A percentile compares a stretch with the other conserved stretches of the same genome.
Conservation (phyloP, 345 rosid species). For the Melastoma malabathricum region DNA sequence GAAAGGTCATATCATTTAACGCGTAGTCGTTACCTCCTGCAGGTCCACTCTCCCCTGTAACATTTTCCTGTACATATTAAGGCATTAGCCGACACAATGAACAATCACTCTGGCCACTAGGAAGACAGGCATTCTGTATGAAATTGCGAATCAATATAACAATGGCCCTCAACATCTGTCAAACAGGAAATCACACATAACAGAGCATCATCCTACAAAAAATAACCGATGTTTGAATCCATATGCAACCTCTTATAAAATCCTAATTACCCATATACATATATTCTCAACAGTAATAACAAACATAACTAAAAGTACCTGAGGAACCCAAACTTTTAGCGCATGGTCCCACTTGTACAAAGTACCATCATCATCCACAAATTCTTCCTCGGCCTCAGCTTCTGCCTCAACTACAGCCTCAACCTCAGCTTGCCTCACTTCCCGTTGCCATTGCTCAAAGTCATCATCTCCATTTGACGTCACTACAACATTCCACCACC, state of each 20-base stretch:
- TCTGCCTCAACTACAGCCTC: conserved; percentile 24
- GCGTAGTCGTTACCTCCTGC: conserved; percentile 32
- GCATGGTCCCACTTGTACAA: conserved; percentile 68
- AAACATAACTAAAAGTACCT: conserved; percentile 27
- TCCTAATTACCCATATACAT: too few species aligned
- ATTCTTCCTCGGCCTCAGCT: conserved; percentile 85
- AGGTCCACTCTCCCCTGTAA: conserved; percentile 25
- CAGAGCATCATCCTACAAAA: too few species aligned
- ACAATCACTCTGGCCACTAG: too few species aligned
- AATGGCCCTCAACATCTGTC: too few species aligned
- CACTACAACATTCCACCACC: conserved; percentile 28
- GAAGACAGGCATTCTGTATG: too few species aligned
- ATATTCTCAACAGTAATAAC: too few species aligned
- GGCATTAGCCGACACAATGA: too few species aligned
- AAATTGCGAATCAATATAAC: too few species aligned
- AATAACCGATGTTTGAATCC: too few species aligned
- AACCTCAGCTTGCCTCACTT: conserved; percentile 58
- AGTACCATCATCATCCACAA: conserved; percentile 91
- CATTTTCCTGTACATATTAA: too few species aligned
- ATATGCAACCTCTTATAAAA: too few species aligned
- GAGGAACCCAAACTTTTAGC: conserved; percentile 83
- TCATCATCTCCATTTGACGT: conserved; percentile 40
- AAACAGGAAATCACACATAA: too few species aligned
- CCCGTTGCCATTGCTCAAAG: conserved; percentile 85
- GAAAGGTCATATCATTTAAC: conserved; percentile 77